Conservation (phyloP, 306 rosid species). For the Hylodesmum podocarpum region DNA sequence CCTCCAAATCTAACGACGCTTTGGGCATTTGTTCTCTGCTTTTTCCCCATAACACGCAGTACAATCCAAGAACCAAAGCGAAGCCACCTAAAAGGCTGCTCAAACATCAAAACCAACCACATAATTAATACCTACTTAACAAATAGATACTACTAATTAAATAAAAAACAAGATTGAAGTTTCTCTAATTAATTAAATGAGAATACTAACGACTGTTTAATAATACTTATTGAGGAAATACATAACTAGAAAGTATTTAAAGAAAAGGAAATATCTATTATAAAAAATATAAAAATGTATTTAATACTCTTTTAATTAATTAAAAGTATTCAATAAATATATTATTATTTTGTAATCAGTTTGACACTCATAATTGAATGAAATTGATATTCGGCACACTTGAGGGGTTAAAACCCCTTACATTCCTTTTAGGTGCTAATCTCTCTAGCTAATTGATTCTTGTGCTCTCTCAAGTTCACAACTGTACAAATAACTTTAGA, state of each 20-base stretch:
- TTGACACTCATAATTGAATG: neutral
- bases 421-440: too few species aligned
- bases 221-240: neutral
- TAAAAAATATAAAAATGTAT: too few species aligned
- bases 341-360: too few species aligned
- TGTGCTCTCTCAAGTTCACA: too few species aligned
- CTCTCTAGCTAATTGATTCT: too few species aligned
- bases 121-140: neutral
- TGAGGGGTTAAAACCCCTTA: too few species aligned
- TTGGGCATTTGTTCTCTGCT: conserved; percentile 48
- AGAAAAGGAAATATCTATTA: too few species aligned
- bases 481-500: neutral
- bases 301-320: too few species aligned
- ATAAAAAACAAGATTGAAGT: neutral
- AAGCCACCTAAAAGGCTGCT: conserved; percentile 68
- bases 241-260: neutral
- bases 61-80: conserved; percentile 63
- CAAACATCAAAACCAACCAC: neutral
- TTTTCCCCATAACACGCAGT: conserved; percentile 79
- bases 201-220: neutral
- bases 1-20: conserved; percentile 34
- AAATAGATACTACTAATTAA: neutral
- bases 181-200: neutral
- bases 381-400: too few species aligned
- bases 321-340: too few species aligned